These are phyloP conservation scores for Sisymbrium irio DNA, from an alignment of 345 rosid species.

Conservation along the genomic window DNA sequence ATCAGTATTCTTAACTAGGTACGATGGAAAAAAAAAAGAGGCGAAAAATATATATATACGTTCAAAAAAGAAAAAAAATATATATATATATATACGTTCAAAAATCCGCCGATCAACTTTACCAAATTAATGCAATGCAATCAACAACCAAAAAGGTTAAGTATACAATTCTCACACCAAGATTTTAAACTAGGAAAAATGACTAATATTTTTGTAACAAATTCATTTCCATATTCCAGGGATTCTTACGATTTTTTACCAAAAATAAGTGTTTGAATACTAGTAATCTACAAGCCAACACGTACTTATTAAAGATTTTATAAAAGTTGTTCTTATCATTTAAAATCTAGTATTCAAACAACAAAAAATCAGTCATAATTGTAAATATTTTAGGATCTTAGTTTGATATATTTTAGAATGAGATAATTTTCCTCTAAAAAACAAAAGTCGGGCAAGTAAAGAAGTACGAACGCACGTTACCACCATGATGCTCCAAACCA, in stretches of 20 bases:
- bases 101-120: too few species aligned
- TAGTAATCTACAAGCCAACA: too few species aligned
- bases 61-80: too few species aligned
- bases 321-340: neutral
- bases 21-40: too few species aligned
- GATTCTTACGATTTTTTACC: neutral
- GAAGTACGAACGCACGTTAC: constrained; percentile 15
- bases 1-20: too few species aligned
- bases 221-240: neutral
- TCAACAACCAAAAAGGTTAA: too few species aligned
- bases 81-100: too few species aligned
- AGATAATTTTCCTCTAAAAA: neutral
- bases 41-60: too few species aligned
- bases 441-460: neutral
- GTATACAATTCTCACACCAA: too few species aligned
- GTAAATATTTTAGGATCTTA: neutral
- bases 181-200: neutral
- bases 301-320: neutral
- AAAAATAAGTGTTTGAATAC: neutral
- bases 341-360: too few species aligned
- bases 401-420: neutral
- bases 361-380: neutral
- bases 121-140: too few species aligned
- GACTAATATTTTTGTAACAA: neutral
- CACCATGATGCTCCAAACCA: neutral